Base-by-base conservation (phyloP, 1,139 yeast species). In the Nakaseomyces delphensis region DNA sequence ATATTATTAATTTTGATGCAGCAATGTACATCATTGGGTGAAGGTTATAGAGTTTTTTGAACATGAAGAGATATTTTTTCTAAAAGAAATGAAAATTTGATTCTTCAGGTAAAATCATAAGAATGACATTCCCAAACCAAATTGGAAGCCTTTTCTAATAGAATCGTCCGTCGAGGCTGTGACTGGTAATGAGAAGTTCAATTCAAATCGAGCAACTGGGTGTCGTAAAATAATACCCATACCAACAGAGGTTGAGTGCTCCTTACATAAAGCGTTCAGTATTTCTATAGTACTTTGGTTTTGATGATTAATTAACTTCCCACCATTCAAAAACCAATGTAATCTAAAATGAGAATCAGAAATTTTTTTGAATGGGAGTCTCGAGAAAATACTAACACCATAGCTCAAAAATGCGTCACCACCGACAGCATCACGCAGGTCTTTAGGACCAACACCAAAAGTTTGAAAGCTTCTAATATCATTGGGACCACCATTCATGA, bases 171-270 rank as follows among this genome's bases (percentile, higher is more conserved):
- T 69, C 55, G 80, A 79, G 0, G 77, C 74, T 1, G 76, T 67
- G 29, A 91, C 54, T 0, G 98, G 98, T 30, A 89, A 62, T 1
- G 83, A 83, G 51, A 89, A 79, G 60, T 87, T 89, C 51, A 91
- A 73, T 63, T 91, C 98, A 56, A 91, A 83, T 49, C 97, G 71
- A 0, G 97, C 97, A 63, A 78, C 76, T 1, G 95, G 94, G 58
- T 87, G 95, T 49, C 80, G 79, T 59, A 82, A 86, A 15, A 85
- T 71, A 3, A 91, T 51, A 1, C 98, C 98, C 44, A 79, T 49
- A 1, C 96, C 96, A 32, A 69, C 65, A 27, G 89, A 72, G 0
- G 77, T 60, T 2, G 86, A 76, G 25, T 74, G 76, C 40, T 68
- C 66, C 10, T 52, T 49, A 0, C 59, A 35, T 28, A 76, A 50